These are phyloP conservation scores for Datisca glomerata DNA, from an alignment of 306 rosid genomes.

Conservation along the genomic window DNA sequence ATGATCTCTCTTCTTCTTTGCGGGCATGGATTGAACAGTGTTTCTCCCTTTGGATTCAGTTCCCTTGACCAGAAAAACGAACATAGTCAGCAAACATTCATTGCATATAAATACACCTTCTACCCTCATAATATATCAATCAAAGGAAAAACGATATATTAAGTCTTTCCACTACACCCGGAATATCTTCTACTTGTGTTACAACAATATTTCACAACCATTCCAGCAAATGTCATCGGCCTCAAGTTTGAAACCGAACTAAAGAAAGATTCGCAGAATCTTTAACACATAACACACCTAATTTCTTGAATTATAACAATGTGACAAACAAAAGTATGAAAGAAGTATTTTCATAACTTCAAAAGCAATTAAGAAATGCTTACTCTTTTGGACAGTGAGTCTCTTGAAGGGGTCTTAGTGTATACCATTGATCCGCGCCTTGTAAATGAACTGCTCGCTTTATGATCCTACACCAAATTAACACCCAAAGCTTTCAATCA, in stretches of 20 bases:
- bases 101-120: background rate
- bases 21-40: constrained; percentile 47
- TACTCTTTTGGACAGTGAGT: constrained; percentile 55
- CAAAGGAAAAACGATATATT: background rate
- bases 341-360: background rate
- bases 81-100: constrained; percentile 5
- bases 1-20: constrained; percentile 47
- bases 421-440: constrained; percentile 80
- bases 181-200: background rate
- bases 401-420: constrained; percentile 91
- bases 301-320: background rate
- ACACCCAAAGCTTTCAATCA: background rate
- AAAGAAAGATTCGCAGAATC: too few species aligned
- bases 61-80: constrained; percentile 23
- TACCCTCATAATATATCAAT: background rate
- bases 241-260: too few species aligned
- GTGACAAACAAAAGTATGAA: background rate
- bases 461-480: constrained; percentile 55
- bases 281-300: background rate
- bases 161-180: background rate
- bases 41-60: constrained; percentile 47
- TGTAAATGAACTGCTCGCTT: constrained; percentile 69
- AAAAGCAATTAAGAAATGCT: constrained; percentile 1
- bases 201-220: background rate
- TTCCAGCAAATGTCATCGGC: too few species aligned